Base-by-base conservation (phyloP, 108 stramenopile species). In the Thalassiosira profunda region DNA sequence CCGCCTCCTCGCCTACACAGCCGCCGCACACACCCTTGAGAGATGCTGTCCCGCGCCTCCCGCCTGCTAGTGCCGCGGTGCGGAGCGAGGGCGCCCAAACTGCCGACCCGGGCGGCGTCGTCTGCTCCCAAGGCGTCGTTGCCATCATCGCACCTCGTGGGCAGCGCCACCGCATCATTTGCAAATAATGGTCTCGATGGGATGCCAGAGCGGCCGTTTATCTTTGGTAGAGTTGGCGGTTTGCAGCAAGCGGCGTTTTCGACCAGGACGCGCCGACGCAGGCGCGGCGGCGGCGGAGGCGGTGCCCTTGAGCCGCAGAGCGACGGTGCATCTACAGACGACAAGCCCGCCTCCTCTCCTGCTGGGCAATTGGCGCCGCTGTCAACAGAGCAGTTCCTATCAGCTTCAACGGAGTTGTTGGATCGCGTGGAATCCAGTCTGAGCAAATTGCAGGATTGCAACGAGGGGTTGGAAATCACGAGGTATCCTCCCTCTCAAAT, bases 341-440 rank as follows among this genome's bases (percentile, higher is more conserved):
- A 31, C 31, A 21, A 33, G 36, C 28, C 17, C 5, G 29, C 29
- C 8, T 43, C 34, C 29, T 57, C 34, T 11, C 12, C 55, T 24
- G 14, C 10, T 28, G n/a, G 26, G 17, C 45, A 14, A 23, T 28
- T 28, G 52, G 52, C 24, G 15, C 10, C 3, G 5, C 8, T 49
- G 28, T 26, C 46, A 7, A 21, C 31, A 9, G 30, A 75, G 35
- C 28, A 67, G 51, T 91, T 91, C 55, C 44, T 41, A 38, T 58
- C 76, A 30, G 69, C 44, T 20, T 77, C 87, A 12, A 74, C 69
- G n/a, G 52, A 53, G 23, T 68, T 84, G 34, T 71, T 94, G 20
- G 77, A 82, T 56, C 84, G 80, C 40, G 35, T 94, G 8, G 77
- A 89, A 64, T 46, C 38, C 5, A 74, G 88, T 4, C 24, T 94